Conservation (phyloP, 176 grass and related monocot species). For the Tillandsia leiboldiana region DNA sequence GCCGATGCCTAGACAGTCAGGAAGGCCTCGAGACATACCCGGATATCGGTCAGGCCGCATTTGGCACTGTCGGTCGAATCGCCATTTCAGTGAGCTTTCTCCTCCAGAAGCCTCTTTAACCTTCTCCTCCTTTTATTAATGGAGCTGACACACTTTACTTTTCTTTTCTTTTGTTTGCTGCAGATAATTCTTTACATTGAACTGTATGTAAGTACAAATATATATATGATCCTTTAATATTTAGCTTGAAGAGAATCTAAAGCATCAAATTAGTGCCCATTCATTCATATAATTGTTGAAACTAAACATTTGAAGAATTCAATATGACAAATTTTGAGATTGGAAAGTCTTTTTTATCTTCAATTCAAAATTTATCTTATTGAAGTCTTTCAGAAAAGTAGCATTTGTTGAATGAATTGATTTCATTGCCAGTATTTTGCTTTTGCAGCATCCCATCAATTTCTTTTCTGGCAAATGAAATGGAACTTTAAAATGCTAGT, state of each 20-base stretch:
- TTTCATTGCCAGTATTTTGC: too few relatives aligned
- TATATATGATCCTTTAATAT: not conserved
- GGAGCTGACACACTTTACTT: slow-evolving; percentile 17
- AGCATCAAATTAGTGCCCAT: not conserved
- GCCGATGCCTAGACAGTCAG: slow-evolving; percentile 71
- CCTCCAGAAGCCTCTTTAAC: not conserved
- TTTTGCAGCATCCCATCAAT: not conserved
- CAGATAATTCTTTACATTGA: slow-evolving; percentile 89
- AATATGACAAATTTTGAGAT: too few relatives aligned
- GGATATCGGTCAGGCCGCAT: slow-evolving; percentile 87
- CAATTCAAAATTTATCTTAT: too few relatives aligned
- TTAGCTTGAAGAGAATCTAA: too few relatives aligned
- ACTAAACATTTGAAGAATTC: not conserved
- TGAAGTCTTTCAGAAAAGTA: too few relatives aligned
- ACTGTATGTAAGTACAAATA: slow-evolving; percentile 83
- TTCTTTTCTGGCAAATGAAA: not conserved
- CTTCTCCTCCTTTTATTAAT: not conserved
- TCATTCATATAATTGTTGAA: not conserved
- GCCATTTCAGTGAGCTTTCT: slow-evolving; percentile 49
- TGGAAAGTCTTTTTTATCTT: too few relatives aligned
- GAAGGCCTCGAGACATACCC: slow-evolving; percentile 72
- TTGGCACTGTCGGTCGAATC: slow-evolving; percentile 65
- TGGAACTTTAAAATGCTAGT: not conserved
- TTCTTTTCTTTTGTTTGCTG: slow-evolving; percentile 23
- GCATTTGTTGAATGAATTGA: too few relatives aligned